These are phyloP conservation scores for Dictyostelium purpureum DNA, from an alignment of 78 protist species.

Conservation along the genomic window DNA sequence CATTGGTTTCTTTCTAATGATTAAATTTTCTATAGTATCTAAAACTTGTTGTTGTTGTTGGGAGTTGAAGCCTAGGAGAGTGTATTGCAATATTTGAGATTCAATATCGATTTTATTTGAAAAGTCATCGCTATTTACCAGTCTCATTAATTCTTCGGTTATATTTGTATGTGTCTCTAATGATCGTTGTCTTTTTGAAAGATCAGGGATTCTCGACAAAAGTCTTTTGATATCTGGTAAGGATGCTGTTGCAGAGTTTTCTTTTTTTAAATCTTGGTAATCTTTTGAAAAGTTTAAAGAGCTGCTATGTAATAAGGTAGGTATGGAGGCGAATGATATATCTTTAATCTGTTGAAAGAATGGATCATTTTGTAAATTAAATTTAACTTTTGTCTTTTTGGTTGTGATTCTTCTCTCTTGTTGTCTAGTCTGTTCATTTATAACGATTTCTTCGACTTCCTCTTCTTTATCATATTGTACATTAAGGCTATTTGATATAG, in stretches of 20 bases:
- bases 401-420: neutral
- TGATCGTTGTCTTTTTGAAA: neutral
- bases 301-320: neutral
- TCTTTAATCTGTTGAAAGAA: neutral
- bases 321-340: neutral
- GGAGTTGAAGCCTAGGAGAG: too few species aligned
- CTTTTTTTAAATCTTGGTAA: neutral
- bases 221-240: slow-evolving; percentile 7
- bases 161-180: neutral
- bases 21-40: neutral
- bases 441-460: neutral
- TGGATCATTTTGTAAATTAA: neutral
- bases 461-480: neutral
- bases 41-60: neutral
- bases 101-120: neutral
- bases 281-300: neutral
- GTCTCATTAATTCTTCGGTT: neutral
- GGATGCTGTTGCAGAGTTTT: neutral
- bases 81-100: neutral
- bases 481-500: neutral
- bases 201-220: neutral
- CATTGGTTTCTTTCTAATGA: slow-evolving; percentile 34
- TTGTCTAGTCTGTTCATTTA: too few species aligned
- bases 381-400: neutral
- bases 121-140: slow-evolving; percentile 10